Evolutionary conservation across 1,284 basidiomycete species (phyloP).

Genomic region (Sporisorium exsertum): DNA sequence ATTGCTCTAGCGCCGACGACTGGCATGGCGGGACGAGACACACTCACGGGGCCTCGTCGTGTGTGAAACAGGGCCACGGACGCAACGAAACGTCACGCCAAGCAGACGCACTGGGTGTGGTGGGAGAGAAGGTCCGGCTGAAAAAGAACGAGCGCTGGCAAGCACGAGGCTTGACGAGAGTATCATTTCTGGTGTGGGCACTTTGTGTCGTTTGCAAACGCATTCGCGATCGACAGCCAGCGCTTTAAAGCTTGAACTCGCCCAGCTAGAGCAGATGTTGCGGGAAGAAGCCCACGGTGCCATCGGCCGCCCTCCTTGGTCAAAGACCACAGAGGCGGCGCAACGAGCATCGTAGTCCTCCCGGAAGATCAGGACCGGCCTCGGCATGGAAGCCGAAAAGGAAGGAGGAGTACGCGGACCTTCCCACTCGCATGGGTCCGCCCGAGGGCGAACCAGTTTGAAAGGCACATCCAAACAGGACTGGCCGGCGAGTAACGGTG

Average conservation of each 20-base stretch:
- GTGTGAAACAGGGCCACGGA: background rate
- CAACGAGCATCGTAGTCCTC: slow-evolving; percentile 24
- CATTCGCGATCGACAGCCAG: slow-evolving; percentile 32
- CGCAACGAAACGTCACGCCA: background rate
- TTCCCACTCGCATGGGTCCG: slow-evolving; percentile 65
- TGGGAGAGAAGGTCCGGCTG: slow-evolving; percentile 1
- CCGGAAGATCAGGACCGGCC: slow-evolving; percentile 44
- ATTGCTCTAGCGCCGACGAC: slow-evolving; percentile 23
- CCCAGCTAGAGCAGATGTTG: slow-evolving; percentile 56
- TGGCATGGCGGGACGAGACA: slow-evolving; percentile 18
- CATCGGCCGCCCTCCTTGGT: slow-evolving; percentile 3
- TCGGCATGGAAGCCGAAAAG: slow-evolving; percentile 36
- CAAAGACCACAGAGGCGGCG: slow-evolving; percentile 7
- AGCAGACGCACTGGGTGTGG: slow-evolving; percentile 5
- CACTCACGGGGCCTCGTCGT: slow-evolving; percentile 26
- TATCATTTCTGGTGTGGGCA: slow-evolving; percentile 57
- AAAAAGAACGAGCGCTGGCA: slow-evolving; percentile 11
- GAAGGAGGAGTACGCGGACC: slow-evolving; percentile 68
- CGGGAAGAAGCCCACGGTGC: slow-evolving; percentile 27
- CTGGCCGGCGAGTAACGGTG: slow-evolving; percentile 64
- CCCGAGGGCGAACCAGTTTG: slow-evolving; percentile 24
- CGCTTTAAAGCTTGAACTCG: slow-evolving; percentile 55
- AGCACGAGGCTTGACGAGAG: slow-evolving; percentile 42
- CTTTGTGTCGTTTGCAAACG: slow-evolving; percentile 34
- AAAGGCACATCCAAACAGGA: slow-evolving; percentile 16